Base-by-base conservation (phyloP, 2,329 filamentous ascomycete genomes). In the Diaporthe sp. region DNA sequence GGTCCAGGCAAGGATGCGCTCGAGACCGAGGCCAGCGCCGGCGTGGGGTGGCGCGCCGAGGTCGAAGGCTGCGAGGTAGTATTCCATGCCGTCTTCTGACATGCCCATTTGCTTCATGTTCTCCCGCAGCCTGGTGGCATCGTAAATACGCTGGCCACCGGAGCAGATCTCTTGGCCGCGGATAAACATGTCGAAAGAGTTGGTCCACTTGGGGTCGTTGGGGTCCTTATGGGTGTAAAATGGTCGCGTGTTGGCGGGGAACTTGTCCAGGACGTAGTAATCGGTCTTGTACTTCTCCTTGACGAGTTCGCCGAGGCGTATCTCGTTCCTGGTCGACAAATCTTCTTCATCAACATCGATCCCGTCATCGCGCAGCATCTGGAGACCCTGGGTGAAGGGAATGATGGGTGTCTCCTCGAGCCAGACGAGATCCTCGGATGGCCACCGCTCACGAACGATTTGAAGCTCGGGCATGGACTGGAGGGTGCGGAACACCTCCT, bases 161-260 rank as follows among this genome's bases (percentile, higher is more conserved):
- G 94, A 96, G 59, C 96, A 92, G 73, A 98, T 97, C 82, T 98
- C 96, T 80, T 98, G 96, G 0, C 96, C 96, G 39, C 96, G 93
- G 56, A 98, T 89, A 85, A 98, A 98, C 73, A 98, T 97, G 81
- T 98, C 96, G 79, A 98, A 98, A 0, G 96, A 97, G 81, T 97
- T 97, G 68, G 96, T 98, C 81, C 92, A 91, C 44, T 89, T 87
- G 17, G 90, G 86, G 79, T 97, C 91, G 22, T 92, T 87, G 2
- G 92, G 89, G 76, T 97, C 94, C 37, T 93, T 93, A 90, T 97
- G 96, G 1, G 96, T 94, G 81, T 98, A 98, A 84, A 98, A 98
- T 0, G 96, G 96, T 56, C 96, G 91, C 3, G 94, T 96, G 9
- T 91, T 92, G 30, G 91, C 87, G 0, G 96, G 96, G 86, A 98